A percentile compares a stretch with the other conserved stretches of the same genome.
These are phyloP conservation scores for Lyophyllum semitale DNA, from an alignment of 768 basidiomycete species.

Conservation along the genomic window DNA sequence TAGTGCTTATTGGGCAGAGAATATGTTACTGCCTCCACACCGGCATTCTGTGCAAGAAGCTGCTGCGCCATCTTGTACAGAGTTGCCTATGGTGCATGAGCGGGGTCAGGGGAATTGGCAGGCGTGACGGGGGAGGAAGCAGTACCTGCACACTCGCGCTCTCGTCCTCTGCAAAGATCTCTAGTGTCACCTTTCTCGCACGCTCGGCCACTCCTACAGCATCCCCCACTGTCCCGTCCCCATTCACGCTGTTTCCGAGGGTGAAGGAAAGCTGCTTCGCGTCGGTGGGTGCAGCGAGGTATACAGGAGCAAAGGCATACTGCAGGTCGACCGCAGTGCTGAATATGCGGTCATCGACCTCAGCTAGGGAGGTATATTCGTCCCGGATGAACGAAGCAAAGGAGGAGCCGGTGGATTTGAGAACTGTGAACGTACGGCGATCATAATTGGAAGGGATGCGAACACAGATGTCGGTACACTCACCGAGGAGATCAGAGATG, in stretches of 20 bases:
- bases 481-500: conserved; percentile 80
- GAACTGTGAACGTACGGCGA: conserved; percentile 60
- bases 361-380: conserved; percentile 84
- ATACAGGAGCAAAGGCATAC: conserved; percentile 61
- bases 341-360: conserved; percentile 88
- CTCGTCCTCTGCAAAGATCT: conserved; percentile 84
- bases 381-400: conserved; percentile 83
- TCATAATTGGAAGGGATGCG: background rate
- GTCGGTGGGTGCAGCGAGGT: conserved; percentile 50
- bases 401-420: conserved; percentile 87
- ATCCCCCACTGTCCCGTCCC: conserved; percentile 61
- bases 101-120: background rate
- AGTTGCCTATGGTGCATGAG: conserved; percentile 63
- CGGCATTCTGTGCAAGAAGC: conserved; percentile 65
- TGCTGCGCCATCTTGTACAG: conserved; percentile 85
- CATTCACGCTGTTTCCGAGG: conserved; percentile 33
- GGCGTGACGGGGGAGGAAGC: background rate
- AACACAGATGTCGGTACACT: conserved; percentile 16
- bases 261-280: conserved; percentile 53
- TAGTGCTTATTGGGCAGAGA: conserved; percentile 93
- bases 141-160: conserved; percentile 89
- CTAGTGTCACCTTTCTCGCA: conserved; percentile 68
- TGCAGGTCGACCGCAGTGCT: conserved; percentile 82
- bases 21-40: conserved; percentile 66
- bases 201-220: conserved; percentile 47